Percentiles rank a stretch among this genome's conserved stretches.
Conservation (phyloP, 192 early-diverging fungal species). For the Phycomyces nitens region DNA sequence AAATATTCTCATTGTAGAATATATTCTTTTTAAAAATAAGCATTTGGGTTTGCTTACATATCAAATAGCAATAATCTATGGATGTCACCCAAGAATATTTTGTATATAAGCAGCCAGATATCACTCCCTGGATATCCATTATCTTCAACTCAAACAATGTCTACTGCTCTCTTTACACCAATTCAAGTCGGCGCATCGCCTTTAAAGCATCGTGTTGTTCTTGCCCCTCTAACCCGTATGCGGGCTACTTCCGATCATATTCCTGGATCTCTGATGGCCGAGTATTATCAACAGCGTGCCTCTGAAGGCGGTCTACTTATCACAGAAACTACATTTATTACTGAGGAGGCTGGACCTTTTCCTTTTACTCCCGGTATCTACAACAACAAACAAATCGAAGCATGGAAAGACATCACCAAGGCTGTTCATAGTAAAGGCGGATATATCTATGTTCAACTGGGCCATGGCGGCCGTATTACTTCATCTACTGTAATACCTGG, state of each 20-base stretch:
- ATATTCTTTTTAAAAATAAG: no score
- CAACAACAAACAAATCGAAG: constrained; percentile 38
- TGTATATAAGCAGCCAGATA: no score
- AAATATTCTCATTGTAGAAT: no score
- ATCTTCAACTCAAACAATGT: no score
- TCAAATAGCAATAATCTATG: no score
- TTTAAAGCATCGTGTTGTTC: constrained; percentile 20
- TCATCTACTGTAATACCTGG: neutral
- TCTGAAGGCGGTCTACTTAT: constrained; percentile 16
- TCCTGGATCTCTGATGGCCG: constrained; percentile 5
- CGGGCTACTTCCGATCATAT: constrained; percentile 9
- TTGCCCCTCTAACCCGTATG: constrained; percentile 21
- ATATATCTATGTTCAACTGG: constrained; percentile 56
- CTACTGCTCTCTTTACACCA: constrained; percentile 19
- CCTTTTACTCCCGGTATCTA: constrained; percentile 33
- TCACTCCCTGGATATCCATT: no score
- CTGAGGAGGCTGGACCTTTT: constrained; percentile 8
- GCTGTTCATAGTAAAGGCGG: constrained; percentile 55
- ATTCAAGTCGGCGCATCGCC: constrained; percentile 12
- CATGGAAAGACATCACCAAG: constrained; percentile 52
- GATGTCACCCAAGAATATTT: no score
- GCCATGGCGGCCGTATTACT: constrained; percentile 28
- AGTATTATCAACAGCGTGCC: constrained; percentile 23
- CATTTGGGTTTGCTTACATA: no score
- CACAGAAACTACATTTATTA: constrained; percentile 10